phyloP scores from a whole-genome alignment of 2,329 filamentous ascomycete genomes.

The Pseudofabraea citricarpa region DNA sequence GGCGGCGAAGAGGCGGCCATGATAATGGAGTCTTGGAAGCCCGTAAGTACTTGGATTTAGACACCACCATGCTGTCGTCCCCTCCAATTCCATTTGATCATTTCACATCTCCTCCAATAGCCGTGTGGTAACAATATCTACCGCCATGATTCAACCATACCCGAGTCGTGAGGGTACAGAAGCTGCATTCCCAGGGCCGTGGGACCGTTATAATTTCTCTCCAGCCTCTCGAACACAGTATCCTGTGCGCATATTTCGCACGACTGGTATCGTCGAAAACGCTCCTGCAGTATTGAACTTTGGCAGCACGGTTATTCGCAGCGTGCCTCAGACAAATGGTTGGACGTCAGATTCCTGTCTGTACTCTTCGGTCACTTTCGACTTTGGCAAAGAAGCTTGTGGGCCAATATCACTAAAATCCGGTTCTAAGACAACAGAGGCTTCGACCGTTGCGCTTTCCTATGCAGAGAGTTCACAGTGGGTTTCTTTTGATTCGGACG shows the following conservation, averaged over 20 bases:
- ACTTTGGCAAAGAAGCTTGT: constrained; percentile 9
- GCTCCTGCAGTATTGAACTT: constrained; percentile 3
- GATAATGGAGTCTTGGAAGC: too few species aligned
- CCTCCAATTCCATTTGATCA: too few species aligned
- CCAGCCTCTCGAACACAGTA: constrained; percentile 9
- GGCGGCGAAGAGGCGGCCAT: too few species aligned
- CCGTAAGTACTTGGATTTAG: too few species aligned
- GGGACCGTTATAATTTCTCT: constrained; percentile 9
- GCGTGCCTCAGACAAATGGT: constrained; percentile 1
- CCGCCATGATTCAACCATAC: background rate
- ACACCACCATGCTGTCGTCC: too few species aligned
- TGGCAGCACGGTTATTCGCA: constrained; percentile 3
- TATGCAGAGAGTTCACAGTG: constrained; percentile 9
- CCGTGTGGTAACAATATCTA: too few species aligned
- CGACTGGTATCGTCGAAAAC: constrained; percentile 6
- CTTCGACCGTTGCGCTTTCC: constrained; percentile 2
- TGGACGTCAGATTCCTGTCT: background rate
- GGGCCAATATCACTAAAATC: constrained; percentile 5
- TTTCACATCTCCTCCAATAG: too few species aligned
- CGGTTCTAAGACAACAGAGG: constrained; percentile 1
- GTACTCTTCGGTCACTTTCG: constrained; percentile 7
- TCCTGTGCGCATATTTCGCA: constrained; percentile 6
- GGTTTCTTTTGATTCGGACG: constrained; percentile 8
- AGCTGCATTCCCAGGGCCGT: constrained; percentile 7
- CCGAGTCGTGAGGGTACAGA: constrained; percentile 3